Base-by-base conservation (phyloP, 1,139 yeast species). In the Wickerhamomyces sp. region DNA sequence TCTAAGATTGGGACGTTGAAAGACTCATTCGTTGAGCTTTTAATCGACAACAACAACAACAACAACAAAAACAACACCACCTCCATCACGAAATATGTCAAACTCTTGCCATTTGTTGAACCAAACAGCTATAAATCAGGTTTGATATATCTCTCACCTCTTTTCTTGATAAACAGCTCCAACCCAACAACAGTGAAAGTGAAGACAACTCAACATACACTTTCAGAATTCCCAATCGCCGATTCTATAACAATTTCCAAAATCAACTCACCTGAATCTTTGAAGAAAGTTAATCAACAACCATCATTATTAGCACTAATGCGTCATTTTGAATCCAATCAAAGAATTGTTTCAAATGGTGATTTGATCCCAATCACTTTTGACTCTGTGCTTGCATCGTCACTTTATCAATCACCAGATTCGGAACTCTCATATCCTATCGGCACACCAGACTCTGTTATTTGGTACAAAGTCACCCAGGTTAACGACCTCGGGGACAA, bases 351-450 rank as follows among this genome's bases (percentile, higher is more conserved):
- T 2, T 64, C 65, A 23, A 55, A 64, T 15, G 78, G 76, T 20
- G 95, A 87, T 52, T 55, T 78, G 28, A 71, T 91, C 32, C 91
- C 95, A 0, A 77, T 91, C 4, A 74, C 85, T 0, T 70, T 91
- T 28, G 96, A 89, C 54, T 70, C 93, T 0, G 59, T 76, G 2
- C 57, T 84, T 27, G 80, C 95, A 0, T 71, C 70, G 42, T 69
- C 85, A 2, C 58, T 83, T 51, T 41, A 46, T 5, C 55, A 56
- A 4, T 64, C 61, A 12, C 16, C 22, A 2, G 62, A 55, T 4
- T 53, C 47, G 3, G 47, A 41, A 6, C 40, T 44, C 7, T 42
- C 46, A 4, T 33, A 71, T 1, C 88, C 87, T 0, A 60, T 64
- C 3, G 86, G 87, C 0, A 71, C 67, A 27, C 79, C 86, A 0